phyloP scores from a whole-genome alignment of 179 eudicot species.

The Sideroxylon spinosum region DNA sequence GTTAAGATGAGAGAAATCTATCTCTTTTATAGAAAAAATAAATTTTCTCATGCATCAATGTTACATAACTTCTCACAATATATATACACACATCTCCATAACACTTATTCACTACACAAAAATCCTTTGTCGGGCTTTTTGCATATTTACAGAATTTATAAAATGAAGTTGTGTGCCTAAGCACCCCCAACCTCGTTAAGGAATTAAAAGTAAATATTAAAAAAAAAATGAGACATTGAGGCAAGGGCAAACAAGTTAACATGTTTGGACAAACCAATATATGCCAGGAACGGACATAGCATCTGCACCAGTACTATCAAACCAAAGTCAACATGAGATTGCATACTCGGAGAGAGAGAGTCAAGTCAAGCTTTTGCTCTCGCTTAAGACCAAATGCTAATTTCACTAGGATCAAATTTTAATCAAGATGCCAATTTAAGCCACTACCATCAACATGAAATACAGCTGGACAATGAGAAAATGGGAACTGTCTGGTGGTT shows the following conservation, averaged over 20 bases:
- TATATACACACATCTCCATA: too few species aligned
- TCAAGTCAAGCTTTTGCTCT: background rate
- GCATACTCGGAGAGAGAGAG: constrained; percentile 23
- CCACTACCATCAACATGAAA: background rate
- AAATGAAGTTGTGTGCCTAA: too few species aligned
- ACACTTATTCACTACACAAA: too few species aligned
- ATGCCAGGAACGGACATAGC: constrained; percentile 87
- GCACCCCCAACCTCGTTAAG: too few species aligned
- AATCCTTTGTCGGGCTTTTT: too few species aligned
- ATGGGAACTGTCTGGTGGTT: background rate
- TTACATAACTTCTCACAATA: too few species aligned
- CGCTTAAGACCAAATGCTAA: background rate
- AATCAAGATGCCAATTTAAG: background rate
- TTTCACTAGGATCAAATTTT: background rate
- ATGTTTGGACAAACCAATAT: constrained; percentile 74
- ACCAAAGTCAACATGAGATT: constrained; percentile 94
- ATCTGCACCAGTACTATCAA: constrained; percentile 82
- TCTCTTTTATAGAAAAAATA: too few species aligned
- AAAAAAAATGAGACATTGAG: background rate
- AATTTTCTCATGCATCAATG: too few species aligned
- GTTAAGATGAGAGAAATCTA: too few species aligned
- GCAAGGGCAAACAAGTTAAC: background rate
- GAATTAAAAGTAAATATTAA: background rate
- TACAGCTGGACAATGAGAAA: background rate
- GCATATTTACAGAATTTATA: too few species aligned